Evolutionary conservation across 257 asterid species (phyloP), one percentile per base, ranked within the genome.

Genomic region (Ligustrum vulgare): DNA sequence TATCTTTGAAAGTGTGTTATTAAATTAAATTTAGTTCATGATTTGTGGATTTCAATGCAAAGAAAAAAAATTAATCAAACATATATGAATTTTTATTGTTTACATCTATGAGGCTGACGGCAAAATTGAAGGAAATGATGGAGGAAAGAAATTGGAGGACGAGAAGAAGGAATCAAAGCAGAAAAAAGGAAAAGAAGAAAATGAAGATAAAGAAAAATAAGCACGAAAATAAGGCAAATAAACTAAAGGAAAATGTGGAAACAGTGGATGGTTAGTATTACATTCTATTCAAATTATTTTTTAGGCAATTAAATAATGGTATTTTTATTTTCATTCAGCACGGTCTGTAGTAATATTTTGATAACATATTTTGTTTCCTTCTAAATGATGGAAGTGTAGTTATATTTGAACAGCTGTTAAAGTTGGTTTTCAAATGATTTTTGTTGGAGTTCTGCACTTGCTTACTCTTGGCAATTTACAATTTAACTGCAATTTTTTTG

Each of bases 251-350:
- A 54, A 68, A 41, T 71, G 83, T 62, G 67, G 89, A 83, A 60
- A 22, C 75, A 28, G 73, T 64, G 49, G 80, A 81, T 63, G 93
- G 97, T 93, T 77, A 54, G 95, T 85, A 73, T 78, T 80, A 45
- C 37, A 22, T 67, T 63, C 66, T 8, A 63, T 51, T 80, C 22
- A 20, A 65, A 31, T 67, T 58, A 33, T 80, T 69, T n/a, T n/a
- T 5, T 23, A n/a, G 22, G 32, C 49, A 22, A 25, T 71, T 72
- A 73, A 68, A 58, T 56, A 43, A 41, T 36, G 72, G 25, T n/a
- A 39, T 2, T 65, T 39, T 62, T 22, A 62, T 51, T 65, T 67
- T 67, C 22, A 16, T 9, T 22, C 35, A 2, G 16, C 72, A 8
- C 4, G 23, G 41, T 20, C 66, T 25, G 22, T 23, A 60, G 66